These are phyloP conservation scores for Thyridium curvatum DNA, from an alignment of 2,329 filamentous ascomycete genomes.

Conservation along the genomic window DNA sequence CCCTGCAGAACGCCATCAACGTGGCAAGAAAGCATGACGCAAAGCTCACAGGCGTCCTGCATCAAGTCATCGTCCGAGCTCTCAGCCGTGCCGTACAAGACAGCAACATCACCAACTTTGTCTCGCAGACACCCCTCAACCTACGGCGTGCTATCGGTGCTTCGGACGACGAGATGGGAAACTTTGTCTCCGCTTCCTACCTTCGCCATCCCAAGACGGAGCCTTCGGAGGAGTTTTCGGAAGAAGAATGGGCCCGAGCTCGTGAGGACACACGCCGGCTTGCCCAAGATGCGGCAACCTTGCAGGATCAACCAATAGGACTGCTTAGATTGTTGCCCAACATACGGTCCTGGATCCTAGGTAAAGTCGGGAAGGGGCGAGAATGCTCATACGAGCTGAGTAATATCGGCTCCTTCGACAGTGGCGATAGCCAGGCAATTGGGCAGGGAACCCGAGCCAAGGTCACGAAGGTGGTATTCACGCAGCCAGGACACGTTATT, in stretches of 20 bases:
- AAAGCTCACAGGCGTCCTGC: conserved; percentile 33
- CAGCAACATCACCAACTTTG: conserved; percentile 21
- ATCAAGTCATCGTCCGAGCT: conserved; percentile 29
- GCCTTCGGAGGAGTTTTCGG: conserved; percentile 2
- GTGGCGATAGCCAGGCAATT: background rate
- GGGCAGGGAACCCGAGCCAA: background rate
- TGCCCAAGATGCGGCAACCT: conserved; percentile 17
- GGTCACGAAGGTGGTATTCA: conserved; percentile 32
- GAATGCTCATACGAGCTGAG: conserved; percentile 37
- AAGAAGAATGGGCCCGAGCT: conserved; percentile 25
- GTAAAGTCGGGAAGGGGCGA: conserved; percentile 27
- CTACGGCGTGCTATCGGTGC: conserved; percentile 27
- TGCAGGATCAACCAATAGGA: conserved; percentile 25
- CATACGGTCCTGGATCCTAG: conserved; percentile 29
- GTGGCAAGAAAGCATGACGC: conserved; percentile 22
- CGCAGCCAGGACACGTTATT: conserved; percentile 32
- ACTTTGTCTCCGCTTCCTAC: conserved; percentile 23
- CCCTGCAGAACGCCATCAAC: conserved; percentile 18
- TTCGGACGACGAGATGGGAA: conserved; percentile 25
- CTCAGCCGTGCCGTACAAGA: conserved; percentile 22
- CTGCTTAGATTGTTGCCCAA: conserved; percentile 32
- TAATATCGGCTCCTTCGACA: conserved; percentile 33
- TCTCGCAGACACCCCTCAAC: conserved; percentile 30
- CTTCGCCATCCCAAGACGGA: conserved; percentile 12
- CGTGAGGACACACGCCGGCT: conserved; percentile 22